Evolutionary conservation across 176 grass and related monocot genomes (phyloP), one percentile per base, ranked within the genome.

Genomic region (Carex scoparia): DNA sequence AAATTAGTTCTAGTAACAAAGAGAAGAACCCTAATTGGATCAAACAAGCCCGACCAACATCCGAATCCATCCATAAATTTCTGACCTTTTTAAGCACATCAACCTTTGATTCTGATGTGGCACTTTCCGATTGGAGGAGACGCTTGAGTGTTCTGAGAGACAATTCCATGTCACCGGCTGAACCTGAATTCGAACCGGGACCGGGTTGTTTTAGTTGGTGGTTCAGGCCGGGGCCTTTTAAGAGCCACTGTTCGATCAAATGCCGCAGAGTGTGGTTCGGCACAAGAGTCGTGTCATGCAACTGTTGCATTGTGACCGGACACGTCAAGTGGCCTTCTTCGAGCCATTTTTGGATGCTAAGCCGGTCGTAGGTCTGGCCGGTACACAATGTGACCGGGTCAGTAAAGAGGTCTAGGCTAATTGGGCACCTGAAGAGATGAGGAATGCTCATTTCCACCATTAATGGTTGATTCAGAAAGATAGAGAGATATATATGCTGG

Each of bases 251-350:
- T 49, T 98, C 93, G 65, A 98, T 95, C 65, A 95, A 90, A 72
- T 95, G 96, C 80, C 93, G 88, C 3, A 98, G 88, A 30, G 93
- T 94, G 87, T 91, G 91, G 86, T 98, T 98, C 4, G 95, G 96
- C 72, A 95, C 89, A 66, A 95, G 86, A 87, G 88, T 61, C 19
- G 89, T 72, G 88, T 95, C 93, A 4, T 75, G 86, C 80, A 98
- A 87, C 37, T 69, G 69, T 86, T 95, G 96, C 96, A 98, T 98
- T 90, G 93, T 98, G 84, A 98, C 96, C 27, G 96, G 96, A 86
- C 93, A 98, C 4, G 93, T 94, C 65, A 90, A 90, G 90, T 98
- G 86, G 59, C 96, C 96, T 32, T 86, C 93, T 84, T 90, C 89
- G 19, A 98, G 88, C 96, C 96, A 98, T 28, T 91, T 86, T 84